These are phyloP conservation scores for Debaryomyces hansenii DNA, from an alignment of 805 yeast species.

Conservation along the genomic window DNA sequence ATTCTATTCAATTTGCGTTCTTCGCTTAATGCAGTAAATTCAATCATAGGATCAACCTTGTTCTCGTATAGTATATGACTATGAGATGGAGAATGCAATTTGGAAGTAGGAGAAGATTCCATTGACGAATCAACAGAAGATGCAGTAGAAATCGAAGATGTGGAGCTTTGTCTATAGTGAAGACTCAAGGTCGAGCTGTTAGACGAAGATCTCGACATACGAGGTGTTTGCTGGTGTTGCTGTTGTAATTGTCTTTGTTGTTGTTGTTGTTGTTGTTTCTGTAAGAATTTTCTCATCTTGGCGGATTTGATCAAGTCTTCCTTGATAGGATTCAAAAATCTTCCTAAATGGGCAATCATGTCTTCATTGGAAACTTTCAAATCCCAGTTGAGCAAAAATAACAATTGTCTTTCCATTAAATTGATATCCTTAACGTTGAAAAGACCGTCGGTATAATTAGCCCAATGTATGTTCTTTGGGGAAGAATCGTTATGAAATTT, in stretches of 20 bases:
- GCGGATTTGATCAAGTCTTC: slow-evolving; percentile 32
- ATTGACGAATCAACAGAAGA: slow-evolving; percentile 7
- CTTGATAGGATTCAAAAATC: slow-evolving; percentile 55
- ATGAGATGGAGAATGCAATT: neutral
- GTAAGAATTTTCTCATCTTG: slow-evolving; percentile 33
- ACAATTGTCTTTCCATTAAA: slow-evolving; percentile 76
- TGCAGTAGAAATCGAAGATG: slow-evolving; percentile 17
- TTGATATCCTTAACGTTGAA: slow-evolving; percentile 69
- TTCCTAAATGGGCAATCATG: slow-evolving; percentile 38
- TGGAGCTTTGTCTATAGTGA: slow-evolving; percentile 17
- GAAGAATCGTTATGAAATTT: slow-evolving; percentile 77
- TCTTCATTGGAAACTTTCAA: slow-evolving; percentile 48
- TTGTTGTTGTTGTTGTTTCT: slow-evolving; percentile 20
- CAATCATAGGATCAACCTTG: slow-evolving; percentile 33
- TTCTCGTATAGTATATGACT: slow-evolving; percentile 1
- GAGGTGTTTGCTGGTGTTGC: slow-evolving; percentile 4
- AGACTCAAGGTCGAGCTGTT: slow-evolving; percentile 12
- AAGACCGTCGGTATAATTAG: slow-evolving; percentile 72
- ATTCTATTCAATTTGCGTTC: slow-evolving; percentile 31
- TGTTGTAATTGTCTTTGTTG: slow-evolving; percentile 9
- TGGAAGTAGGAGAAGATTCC: slow-evolving; percentile 6
- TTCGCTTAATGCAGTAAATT: slow-evolving; percentile 34
- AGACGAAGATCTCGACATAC: slow-evolving; percentile 17
- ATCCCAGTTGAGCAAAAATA: slow-evolving; percentile 71
- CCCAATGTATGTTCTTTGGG: slow-evolving; percentile 80